Percentiles rank a stretch among this genome's conserved stretches.
phyloP scores from a whole-genome alignment of 306 rosid genomes.

The Casuarina glauca region DNA sequence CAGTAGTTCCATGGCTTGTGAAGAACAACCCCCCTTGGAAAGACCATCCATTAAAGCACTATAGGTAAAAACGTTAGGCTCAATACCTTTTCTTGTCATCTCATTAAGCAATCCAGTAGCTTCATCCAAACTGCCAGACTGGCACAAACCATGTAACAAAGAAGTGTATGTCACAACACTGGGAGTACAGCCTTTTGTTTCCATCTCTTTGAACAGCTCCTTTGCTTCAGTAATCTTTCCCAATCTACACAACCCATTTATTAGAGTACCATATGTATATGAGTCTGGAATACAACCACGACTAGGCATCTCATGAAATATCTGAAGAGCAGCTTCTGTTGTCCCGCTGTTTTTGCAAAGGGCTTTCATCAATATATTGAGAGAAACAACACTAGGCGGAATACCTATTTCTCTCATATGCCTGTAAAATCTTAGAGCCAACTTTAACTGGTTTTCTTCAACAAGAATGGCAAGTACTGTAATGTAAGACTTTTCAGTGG shows the following conservation, averaged over 20 bases:
- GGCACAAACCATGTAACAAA: constrained; percentile 82
- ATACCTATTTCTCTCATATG: constrained; percentile 66
- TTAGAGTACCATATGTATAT: constrained; percentile 86
- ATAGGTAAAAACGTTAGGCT: constrained; percentile 83
- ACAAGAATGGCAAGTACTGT: constrained; percentile 74
- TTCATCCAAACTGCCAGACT: constrained; percentile 56
- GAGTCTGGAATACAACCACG: constrained; percentile 80
- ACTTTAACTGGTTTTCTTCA: constrained; percentile 72
- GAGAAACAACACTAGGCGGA: constrained; percentile 62
- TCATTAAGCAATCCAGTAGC: constrained; percentile 65
- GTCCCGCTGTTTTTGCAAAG: constrained; percentile 73
- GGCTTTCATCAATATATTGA: constrained; percentile 87
- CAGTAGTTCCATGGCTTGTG: constrained; percentile 62
- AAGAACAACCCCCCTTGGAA: constrained; percentile 73
- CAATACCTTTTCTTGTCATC: constrained; percentile 56
- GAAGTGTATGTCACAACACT: constrained; percentile 80
- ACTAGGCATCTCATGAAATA: constrained; percentile 74
- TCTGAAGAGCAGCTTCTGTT: constrained; percentile 60
- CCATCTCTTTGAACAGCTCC: constrained; percentile 76
- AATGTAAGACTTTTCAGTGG: constrained; percentile 59
- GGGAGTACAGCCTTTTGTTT: constrained; percentile 51
- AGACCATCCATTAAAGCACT: constrained; percentile 78
- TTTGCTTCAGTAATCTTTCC: constrained; percentile 67
- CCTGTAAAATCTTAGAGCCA: constrained; percentile 67
- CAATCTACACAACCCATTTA: constrained; percentile 69